These are phyloP conservation scores for Aphanomyces stellatus DNA, from an alignment of 352 stramenopile species.

Conservation along the genomic window DNA sequence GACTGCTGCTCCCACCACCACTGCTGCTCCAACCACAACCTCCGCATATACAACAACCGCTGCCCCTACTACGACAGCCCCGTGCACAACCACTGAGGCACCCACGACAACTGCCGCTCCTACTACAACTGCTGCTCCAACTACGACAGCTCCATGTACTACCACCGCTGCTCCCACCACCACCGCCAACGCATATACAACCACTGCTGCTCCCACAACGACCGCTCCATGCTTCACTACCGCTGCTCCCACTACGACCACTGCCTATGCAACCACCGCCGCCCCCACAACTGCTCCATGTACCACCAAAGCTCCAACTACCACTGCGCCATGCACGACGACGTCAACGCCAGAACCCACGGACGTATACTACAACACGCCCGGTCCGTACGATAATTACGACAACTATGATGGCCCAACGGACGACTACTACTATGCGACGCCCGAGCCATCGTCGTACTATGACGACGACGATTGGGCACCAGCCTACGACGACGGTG, in stretches of 20 bases:
- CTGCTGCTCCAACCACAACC: too few species aligned
- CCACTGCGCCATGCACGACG: neutral
- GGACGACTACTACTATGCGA: neutral
- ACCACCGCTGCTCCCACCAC: neutral
- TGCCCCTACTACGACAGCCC: too few species aligned
- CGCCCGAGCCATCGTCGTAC: too few species aligned
- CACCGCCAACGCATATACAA: too few species aligned
- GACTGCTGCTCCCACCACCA: neutral
- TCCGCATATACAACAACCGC: too few species aligned
- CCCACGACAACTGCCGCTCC: neutral
- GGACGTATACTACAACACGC: too few species aligned
- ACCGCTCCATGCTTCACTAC: neutral
- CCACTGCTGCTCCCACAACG: neutral
- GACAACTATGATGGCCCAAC: neutral
- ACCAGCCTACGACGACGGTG: too few species aligned
- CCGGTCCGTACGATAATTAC: neutral
- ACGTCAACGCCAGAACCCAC: neutral
- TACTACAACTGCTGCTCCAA: neutral
- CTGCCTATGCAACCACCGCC: neutral
- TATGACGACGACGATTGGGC: too few species aligned
- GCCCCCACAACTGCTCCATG: neutral
- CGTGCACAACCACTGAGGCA: too few species aligned
- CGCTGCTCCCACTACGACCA: neutral
- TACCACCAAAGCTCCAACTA: neutral
- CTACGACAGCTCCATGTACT: neutral